Conservation (phyloP, 805 yeast genomes). For the Nakazawaea laoshanensis region DNA sequence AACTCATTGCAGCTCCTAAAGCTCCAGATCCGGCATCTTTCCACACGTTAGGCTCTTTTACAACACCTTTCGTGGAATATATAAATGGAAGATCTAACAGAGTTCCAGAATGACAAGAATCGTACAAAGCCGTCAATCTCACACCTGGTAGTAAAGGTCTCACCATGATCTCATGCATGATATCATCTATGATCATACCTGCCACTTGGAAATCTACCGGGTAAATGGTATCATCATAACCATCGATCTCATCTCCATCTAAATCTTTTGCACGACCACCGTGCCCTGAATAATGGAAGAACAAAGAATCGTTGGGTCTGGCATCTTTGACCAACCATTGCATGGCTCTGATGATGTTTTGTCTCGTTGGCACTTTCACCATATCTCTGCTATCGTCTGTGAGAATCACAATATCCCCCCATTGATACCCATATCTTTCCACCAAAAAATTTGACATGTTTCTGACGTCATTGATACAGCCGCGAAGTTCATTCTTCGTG, state of each 20-base stretch:
- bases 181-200: slow-evolving; percentile 70
- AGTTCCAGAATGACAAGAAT: slow-evolving; percentile 83
- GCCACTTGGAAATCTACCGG: slow-evolving; percentile 42
- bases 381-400: slow-evolving; percentile 46
- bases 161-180: slow-evolving; percentile 65
- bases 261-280: slow-evolving; percentile 68
- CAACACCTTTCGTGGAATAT: slow-evolving; percentile 67
- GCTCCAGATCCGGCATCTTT: slow-evolving; percentile 60
- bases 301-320: slow-evolving; percentile 65
- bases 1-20: slow-evolving; percentile 42
- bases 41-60: slow-evolving; percentile 64
- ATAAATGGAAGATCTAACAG: slow-evolving; percentile 73
- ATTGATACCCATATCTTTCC: slow-evolving; percentile 34
- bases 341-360: slow-evolving; percentile 71
- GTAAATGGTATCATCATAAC: slow-evolving; percentile 27
- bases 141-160: slow-evolving; percentile 63
- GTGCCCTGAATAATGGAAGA: slow-evolving; percentile 83
- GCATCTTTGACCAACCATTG: slow-evolving; percentile 74
- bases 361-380: slow-evolving; percentile 50
- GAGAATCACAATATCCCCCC: slow-evolving; percentile 49
- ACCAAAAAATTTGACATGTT: slow-evolving; percentile 34
- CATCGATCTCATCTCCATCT: slow-evolving; percentile 27
- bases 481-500: slow-evolving; percentile 49
- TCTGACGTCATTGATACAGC: slow-evolving; percentile 74
- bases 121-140: slow-evolving; percentile 71